Evolutionary conservation across 2,329 filamentous ascomycete genomes (phyloP).

Genomic region (Fusarium neocosmosporiellum): DNA sequence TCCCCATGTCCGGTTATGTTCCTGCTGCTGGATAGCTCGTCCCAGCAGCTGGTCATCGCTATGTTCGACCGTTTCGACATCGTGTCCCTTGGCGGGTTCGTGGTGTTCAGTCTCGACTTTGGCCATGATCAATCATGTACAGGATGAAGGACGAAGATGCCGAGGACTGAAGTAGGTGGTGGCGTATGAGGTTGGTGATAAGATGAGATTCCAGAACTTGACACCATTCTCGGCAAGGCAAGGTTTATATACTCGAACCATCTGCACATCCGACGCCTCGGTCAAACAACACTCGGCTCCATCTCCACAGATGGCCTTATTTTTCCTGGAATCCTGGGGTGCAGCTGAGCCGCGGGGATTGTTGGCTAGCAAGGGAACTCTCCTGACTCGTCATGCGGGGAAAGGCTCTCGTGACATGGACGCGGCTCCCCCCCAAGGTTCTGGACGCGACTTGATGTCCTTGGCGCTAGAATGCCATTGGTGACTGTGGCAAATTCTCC

Average conservation of each 20-base stretch:
- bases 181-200: background rate
- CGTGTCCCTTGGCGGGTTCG: background rate
- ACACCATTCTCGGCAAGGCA: background rate
- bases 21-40: slow-evolving; percentile 46
- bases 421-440: background rate
- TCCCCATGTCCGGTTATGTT: slow-evolving; percentile 37
- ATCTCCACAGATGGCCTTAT: background rate
- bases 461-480: background rate
- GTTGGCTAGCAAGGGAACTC: background rate
- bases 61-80: slow-evolving; percentile 6
- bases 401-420: background rate
- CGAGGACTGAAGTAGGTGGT: background rate
- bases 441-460: background rate
- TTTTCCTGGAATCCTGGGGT: background rate
- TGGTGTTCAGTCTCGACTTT: background rate
- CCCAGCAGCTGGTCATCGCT: slow-evolving; percentile 17
- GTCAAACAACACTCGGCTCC: background rate
- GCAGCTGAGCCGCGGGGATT: background rate
- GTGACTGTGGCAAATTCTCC: background rate
- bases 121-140: background rate
- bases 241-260: background rate
- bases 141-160: background rate
- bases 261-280: background rate
- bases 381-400: background rate
- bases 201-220: background rate